These are phyloP conservation scores for Leccinum subspadiceum DNA, from an alignment of 1,284 basidiomycete genomes.

Conservation along the genomic window DNA sequence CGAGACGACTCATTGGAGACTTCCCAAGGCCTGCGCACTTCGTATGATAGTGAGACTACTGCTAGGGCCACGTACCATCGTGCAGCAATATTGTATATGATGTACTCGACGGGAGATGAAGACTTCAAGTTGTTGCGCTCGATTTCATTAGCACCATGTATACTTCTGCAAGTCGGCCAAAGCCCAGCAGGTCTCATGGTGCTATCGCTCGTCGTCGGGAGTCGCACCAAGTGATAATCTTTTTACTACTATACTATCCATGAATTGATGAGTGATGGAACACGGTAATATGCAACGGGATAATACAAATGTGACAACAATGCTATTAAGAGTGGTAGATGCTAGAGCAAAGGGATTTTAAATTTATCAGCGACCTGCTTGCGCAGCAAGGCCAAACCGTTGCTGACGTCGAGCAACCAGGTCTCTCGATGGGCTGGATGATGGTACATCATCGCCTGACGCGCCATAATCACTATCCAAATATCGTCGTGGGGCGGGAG, in stretches of 20 bases:
- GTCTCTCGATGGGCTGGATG: constrained; percentile 44
- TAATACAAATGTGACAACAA: constrained; percentile 28
- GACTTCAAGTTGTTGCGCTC: no score
- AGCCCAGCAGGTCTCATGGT: no score
- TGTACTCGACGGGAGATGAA: no score
- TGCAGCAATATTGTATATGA: no score
- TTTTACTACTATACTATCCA: neutral
- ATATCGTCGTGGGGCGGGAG: constrained; percentile 50
- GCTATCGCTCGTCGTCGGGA: no score
- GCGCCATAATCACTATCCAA: constrained; percentile 33
- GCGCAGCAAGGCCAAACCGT: constrained; percentile 24
- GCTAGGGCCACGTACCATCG: no score
- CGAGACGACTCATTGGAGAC: neutral
- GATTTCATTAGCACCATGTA: no score
- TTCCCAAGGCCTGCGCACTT: neutral
- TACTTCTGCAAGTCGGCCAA: no score
- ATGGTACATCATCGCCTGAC: constrained; percentile 44
- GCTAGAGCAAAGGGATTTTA: constrained; percentile 10
- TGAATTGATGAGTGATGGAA: constrained; percentile 7
- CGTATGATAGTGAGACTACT: no score
- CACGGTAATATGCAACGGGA: constrained; percentile 15
- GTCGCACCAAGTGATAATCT: neutral
- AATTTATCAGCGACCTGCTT: constrained; percentile 10
- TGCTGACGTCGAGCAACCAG: constrained; percentile 34
- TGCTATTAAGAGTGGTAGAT: constrained; percentile 22